A percentile compares a stretch with the other conserved stretches of the same genome.
Conservation (phyloP, 78 protist species). For the Chrysochromulina tobinii region DNA sequence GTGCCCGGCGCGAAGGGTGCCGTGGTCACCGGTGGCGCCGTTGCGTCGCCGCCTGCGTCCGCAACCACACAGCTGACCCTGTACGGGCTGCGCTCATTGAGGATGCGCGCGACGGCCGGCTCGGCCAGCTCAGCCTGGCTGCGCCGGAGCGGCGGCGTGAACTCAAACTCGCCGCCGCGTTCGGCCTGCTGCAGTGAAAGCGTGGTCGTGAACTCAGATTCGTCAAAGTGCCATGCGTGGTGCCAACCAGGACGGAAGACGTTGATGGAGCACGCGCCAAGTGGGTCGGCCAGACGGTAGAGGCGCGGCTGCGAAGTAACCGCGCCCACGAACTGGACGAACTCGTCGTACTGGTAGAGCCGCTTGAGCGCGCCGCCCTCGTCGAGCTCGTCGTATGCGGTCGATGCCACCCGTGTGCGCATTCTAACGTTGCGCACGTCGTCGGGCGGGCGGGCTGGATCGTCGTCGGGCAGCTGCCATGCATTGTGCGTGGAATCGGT, state of each 20-base stretch:
- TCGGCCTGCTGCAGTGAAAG: background rate
- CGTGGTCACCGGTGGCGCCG: background rate
- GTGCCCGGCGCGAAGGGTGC: background rate
- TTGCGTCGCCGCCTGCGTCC: too few relatives aligned
- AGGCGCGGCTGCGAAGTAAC: background rate
- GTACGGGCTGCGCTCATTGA: background rate
- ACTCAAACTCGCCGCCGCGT: background rate
- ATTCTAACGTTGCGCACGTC: too few relatives aligned
- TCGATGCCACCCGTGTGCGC: too few relatives aligned
- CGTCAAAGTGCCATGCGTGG: conserved; percentile 25
- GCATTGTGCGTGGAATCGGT: too few relatives aligned
- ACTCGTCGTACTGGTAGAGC: too few relatives aligned
- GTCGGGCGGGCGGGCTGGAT: too few relatives aligned
- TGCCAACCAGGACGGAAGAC: conserved; percentile 9
- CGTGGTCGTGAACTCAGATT: background rate
- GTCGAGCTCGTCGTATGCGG: too few relatives aligned
- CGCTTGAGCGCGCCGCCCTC: too few relatives aligned
- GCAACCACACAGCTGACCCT: too few relatives aligned
- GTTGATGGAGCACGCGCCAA: background rate
- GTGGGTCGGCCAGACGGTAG: background rate
- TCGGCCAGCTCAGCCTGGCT: background rate
- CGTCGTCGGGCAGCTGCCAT: too few relatives aligned
- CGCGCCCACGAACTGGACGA: too few relatives aligned
- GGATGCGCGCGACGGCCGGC: background rate
- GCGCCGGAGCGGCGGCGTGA: background rate